Evolutionary conservation across 768 basidiomycete genomes (phyloP), one percentile per base, ranked within the genome.

Genomic region (Pholiota microspora): DNA sequence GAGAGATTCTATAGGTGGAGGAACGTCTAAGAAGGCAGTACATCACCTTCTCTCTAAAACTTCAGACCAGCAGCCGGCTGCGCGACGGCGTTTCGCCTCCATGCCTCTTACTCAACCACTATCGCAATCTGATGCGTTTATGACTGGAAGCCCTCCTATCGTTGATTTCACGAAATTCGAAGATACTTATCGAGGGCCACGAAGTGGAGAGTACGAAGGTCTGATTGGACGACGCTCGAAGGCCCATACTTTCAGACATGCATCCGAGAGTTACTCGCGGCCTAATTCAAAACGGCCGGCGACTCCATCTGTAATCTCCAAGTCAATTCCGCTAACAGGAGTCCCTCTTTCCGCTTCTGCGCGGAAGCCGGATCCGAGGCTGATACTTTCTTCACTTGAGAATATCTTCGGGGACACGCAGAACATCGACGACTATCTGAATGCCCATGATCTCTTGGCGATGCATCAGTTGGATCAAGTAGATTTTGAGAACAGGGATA

Each of bases 131-230:
- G 24, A 27, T 54, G n/a, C 31, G 59, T 31, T 27, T 23, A n/a
- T n/a, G n/a, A n/a, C 48, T 15, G 53, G 27, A 2, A 67, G 63
- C 27, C 65, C 65, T 35, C 67, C 67, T 0, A 59, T 68, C 23
- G 55, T 65, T 12, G 67, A 68, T 49, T 68, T 66, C 49, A 66
- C 62, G 3, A 49, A 45, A 18, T 68, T 66, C 40, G 65, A 63
- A 25, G 64, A 66, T 21, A 63, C 56, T 16, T 68, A 63, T 48
- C 64, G 63, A 15, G 60, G 56, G 2, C 60, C 64, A 23, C 53
- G 65, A 23, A 56, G 35, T 4, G 57, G 57, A 18, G 35, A 34
- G 7, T 62, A 62, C 16, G 62, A 64, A 40, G 62, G 62, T 10
- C 51, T 63, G 15, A 36, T 59, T 7, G 5, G 18, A 3, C 40